Evolutionary conservation across 2,329 filamentous ascomycete genomes (phyloP).

Genomic region (Fonsecaea erecta): DNA sequence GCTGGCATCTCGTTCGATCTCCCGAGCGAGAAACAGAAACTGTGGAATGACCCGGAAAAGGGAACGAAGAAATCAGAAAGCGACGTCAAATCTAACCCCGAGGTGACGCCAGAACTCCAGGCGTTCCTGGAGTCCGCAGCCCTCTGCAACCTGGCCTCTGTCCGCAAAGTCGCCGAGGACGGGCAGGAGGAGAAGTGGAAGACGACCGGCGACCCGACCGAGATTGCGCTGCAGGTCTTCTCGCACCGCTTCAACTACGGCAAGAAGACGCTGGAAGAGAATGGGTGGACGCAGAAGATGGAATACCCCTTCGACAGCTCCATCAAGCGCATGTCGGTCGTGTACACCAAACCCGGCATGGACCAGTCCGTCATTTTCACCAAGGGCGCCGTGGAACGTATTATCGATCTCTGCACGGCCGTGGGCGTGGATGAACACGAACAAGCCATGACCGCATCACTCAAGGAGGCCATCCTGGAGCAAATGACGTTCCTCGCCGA

Average conservation of each 20-base stretch:
- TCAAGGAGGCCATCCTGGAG: conserved; percentile 53
- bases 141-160: conserved; percentile 59
- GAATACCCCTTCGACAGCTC: conserved; percentile 69
- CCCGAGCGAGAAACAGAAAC: conserved; percentile 55
- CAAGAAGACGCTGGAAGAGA: conserved; percentile 49
- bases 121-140: conserved; percentile 60
- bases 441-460: conserved; percentile 47
- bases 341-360: conserved; percentile 51
- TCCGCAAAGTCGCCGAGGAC: conserved; percentile 51
- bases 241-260: conserved; percentile 62
- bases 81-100: conserved; percentile 39
- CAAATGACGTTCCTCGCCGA: conserved; percentile 63
- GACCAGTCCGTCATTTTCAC: conserved; percentile 56
- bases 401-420: conserved; percentile 60
- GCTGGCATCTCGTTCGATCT: conserved; percentile 67
- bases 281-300: conserved; percentile 58
- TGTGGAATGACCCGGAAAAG: conserved; percentile 40
- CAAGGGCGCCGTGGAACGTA: conserved; percentile 66
- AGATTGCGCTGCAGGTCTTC: conserved; percentile 70
- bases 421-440: conserved; percentile 29
- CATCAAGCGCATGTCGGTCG: conserved; percentile 70
- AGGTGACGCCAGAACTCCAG: conserved; percentile 53
- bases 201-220: conserved; percentile 67
- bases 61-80: conserved; percentile 36
- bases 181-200: conserved; percentile 53